Base-by-base conservation (phyloP, 768 basidiomycete species). In the Mycena chlorophos region DNA sequence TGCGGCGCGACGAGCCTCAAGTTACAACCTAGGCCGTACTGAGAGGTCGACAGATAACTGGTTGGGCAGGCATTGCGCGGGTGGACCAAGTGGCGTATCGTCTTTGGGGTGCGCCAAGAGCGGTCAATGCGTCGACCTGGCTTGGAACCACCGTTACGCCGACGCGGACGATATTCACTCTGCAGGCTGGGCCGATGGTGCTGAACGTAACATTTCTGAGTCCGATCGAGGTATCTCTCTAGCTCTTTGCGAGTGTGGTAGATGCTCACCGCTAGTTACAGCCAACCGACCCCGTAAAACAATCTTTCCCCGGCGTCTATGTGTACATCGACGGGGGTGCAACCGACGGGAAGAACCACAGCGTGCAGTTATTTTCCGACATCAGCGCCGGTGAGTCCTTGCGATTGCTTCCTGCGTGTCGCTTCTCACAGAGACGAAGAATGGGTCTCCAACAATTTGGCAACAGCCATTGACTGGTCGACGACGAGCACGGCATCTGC, bases 301-400 rank as follows among this genome's bases (percentile, higher is more conserved):
- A 83, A 56, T 85, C 83, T 3, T 69, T 82, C n/a, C 83, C 84
- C 0, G 80, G 82, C 65, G 71, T 74, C 1, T 82, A 82, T 53
- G 58, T 82, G 46, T 65, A 70, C 27, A 54, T 80, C 3, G 68
- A 74, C n/a, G 73, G 65, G 12, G 60, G 60, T 19, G 68, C 78
- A 4, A 70, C 58, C 4, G 80, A 82, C 57, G 73, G 71, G 1
- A 43, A 52, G 2, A 45, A 65, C 1, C 80, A 82, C 59, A 52
- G 57, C 2, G 71, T 81, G 2, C 76, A 78, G 49, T 53, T 82
- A 5, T 82, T 81, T 57, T 72, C 73, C 13, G 81, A 80, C 57
- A 75, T 79, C 52, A 76, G 72, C 25, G 76, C 65, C 17, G 58
- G 71, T 70, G 37, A 13, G 65, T 63, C 31, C 27, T 19, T 20